Evolutionary conservation across 179 eudicot species (phyloP), one percentile per base, ranked within the genome.

Genomic region (Beta lomatogona): DNA sequence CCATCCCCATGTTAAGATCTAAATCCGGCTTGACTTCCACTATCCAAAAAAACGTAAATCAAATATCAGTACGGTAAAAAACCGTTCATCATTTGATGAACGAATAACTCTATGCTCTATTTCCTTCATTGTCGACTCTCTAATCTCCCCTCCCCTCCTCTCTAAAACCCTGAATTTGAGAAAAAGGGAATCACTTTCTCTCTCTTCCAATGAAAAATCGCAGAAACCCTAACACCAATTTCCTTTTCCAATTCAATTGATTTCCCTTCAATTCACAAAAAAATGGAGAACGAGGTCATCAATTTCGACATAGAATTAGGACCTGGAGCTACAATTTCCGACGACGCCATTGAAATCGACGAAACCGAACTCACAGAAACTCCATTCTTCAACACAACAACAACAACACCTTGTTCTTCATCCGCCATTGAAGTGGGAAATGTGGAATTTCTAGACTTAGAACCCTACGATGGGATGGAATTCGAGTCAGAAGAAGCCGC

Each of bases 401-500:
- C 81, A 14, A 65, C 58, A 60, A 46, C 52, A 25, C 28, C 28
- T 25, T 25, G 28, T 25, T 25, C 28, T 25, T 25, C 28, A 19
- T 50, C 46, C 15, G 36, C 85, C 53, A 12, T 45, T 41, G 71
- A 13, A 18, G 41, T 36, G 3, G 2, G 41, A 36, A 66, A 54
- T 1, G 7, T 9, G 1, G 86, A 76, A 69, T 73, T 76, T 13
- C 44, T 61, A 12, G 88, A 83, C 44, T 50, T 84, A 2, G 94
- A 90, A 75, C 98, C 98, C 5, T 90, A 86, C 58, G 91, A 89
- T 72, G 98, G 97, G 0, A 91, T 91, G 96, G 94, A 92, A 45
- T 92, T 92, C 70, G 98, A 93, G 18, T 91, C 96, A 7, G 96
- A 92, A 85, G 98, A 93, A 79, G 88, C 94, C 64, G 98, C 96